phyloP scores from a whole-genome alignment of 2,329 filamentous ascomycete species.

The Aspergillus uvarum region DNA sequence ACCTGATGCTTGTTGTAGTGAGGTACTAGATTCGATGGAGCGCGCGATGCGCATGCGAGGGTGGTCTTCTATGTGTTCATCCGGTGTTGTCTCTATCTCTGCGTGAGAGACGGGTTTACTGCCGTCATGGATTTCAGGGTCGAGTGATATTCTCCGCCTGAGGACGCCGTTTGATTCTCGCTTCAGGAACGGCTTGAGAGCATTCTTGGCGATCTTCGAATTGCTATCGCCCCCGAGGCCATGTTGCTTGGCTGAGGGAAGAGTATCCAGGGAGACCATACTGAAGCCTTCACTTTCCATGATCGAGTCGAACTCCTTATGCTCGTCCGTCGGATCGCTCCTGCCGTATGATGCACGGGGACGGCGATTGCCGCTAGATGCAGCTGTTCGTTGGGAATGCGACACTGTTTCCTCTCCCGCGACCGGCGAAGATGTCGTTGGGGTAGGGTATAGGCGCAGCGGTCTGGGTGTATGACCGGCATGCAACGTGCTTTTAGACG shows the following conservation, averaged over 20 bases:
- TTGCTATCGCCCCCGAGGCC: slow-evolving; percentile 33
- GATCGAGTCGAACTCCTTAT: slow-evolving; percentile 54
- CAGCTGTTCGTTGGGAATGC: slow-evolving; percentile 12
- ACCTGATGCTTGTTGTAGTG: neutral
- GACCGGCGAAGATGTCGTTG: slow-evolving; percentile 39
- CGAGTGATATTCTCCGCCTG: slow-evolving; percentile 27
- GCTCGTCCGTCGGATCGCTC: slow-evolving; percentile 42
- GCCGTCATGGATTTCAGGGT: slow-evolving; percentile 20
- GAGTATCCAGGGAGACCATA: slow-evolving; percentile 56
- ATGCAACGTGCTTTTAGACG: slow-evolving; percentile 35
- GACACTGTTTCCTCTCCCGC: slow-evolving; percentile 36
- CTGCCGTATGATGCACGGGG: slow-evolving; percentile 7
- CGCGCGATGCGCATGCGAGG: neutral
- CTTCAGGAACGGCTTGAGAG: slow-evolving; percentile 29
- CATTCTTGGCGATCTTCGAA: slow-evolving; percentile 26
- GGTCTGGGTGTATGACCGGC: slow-evolving; percentile 34
- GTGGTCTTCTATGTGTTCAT: neutral
- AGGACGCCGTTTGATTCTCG: slow-evolving; percentile 29
- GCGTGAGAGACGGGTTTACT: slow-evolving; percentile 17
- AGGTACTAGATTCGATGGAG: neutral
- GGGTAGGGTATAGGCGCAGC: slow-evolving; percentile 40
- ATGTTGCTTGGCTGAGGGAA: slow-evolving; percentile 51
- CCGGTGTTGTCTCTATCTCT: slow-evolving; percentile 2
- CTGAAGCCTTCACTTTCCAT: slow-evolving; percentile 59
- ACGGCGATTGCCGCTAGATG: slow-evolving; percentile 1